phyloP scores from a whole-genome alignment of 202 grass and related monocot species.

The Brachypodium distachyon region DNA sequence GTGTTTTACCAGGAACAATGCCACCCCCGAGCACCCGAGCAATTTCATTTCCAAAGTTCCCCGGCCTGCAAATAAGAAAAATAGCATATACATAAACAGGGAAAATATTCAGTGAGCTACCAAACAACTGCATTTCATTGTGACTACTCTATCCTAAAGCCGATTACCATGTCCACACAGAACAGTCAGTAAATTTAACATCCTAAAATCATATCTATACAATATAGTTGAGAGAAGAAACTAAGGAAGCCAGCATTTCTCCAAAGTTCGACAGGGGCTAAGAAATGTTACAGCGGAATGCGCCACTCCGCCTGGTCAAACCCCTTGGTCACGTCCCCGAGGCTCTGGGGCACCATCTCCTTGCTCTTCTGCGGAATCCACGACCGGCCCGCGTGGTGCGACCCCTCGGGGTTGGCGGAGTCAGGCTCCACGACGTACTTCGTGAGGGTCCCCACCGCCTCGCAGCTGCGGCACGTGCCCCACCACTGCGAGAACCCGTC shows the following conservation, averaged over 20 bases:
- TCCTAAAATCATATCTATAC: not conserved
- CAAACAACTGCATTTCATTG: not conserved
- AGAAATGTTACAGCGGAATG: conserved; percentile 63
- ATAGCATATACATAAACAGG: not conserved
- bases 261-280: not conserved
- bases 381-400: conserved; percentile 31
- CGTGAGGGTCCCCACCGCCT: not conserved
- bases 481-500: conserved; percentile 60
- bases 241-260: not conserved
- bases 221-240: not conserved
- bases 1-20: conserved; percentile 75
- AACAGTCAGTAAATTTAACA: not conserved
- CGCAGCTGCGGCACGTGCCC: conserved; percentile 53
- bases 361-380: conserved; percentile 54
- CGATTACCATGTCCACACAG: not conserved
- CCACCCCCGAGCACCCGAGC: conserved; percentile 82
- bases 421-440: not conserved
- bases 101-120: not conserved
- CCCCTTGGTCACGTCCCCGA: conserved; percentile 51
- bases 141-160: not conserved
- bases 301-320: conserved; percentile 56
- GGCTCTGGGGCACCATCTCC: conserved; percentile 47
- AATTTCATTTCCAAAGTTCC: conserved; percentile 72
- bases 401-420: not conserved
- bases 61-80: conserved; percentile 31